These are phyloP conservation scores for Nitzschia sp. DNA, from an alignment of 108 stramenopile species.

Conservation along the genomic window DNA sequence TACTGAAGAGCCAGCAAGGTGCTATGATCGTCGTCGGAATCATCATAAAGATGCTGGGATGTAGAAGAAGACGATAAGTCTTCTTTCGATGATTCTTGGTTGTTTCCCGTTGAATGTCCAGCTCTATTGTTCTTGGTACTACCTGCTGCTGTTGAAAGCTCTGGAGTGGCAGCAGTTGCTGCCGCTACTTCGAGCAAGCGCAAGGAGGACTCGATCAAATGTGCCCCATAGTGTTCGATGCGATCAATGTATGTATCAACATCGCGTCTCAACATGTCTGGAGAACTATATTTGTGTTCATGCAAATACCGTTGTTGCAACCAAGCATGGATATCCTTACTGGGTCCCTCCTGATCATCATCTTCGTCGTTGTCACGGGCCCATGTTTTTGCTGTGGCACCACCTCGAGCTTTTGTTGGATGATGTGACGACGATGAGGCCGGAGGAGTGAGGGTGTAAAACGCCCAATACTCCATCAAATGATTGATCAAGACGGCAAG, in stretches of 20 bases:
- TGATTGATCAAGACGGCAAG: neutral
- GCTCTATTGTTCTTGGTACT: neutral
- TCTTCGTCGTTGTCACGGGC: neutral
- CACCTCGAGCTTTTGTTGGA: too few species aligned
- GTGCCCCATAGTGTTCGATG: conserved; percentile 13
- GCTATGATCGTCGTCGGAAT: too few species aligned
- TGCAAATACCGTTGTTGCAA: neutral
- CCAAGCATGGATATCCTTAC: conserved; percentile 4
- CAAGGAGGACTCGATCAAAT: conserved; percentile 9
- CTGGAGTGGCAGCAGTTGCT: too few species aligned
- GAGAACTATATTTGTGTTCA: neutral
- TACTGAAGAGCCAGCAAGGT: too few species aligned
- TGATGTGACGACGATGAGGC: neutral
- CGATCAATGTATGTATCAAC: conserved; percentile 2
- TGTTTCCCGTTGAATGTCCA: neutral
- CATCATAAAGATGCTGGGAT: neutral
- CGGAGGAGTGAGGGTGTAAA: neutral
- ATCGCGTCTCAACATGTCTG: neutral
- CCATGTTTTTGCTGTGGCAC: neutral
- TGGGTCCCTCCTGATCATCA: neutral
- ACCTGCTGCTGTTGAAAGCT: too few species aligned
- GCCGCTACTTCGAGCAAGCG: conserved; percentile 2
- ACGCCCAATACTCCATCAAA: conserved; percentile 10
- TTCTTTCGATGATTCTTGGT: neutral
- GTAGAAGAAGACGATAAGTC: too few species aligned